These are phyloP conservation scores for Picea abies DNA, from an alignment of 83 land plant species.

Conservation along the genomic window DNA sequence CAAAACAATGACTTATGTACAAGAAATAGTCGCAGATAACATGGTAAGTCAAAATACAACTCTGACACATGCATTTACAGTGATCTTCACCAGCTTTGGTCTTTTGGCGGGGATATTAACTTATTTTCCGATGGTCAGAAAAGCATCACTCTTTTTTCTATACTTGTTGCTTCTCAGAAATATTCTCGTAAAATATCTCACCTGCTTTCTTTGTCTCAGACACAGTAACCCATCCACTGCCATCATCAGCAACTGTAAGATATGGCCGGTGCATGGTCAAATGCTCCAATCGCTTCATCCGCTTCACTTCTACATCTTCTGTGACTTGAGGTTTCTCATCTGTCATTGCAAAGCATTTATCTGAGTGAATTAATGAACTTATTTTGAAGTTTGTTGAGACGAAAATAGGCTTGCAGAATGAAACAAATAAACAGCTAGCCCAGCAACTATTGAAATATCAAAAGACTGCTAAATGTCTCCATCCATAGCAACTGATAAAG, in stretches of 20 bases:
- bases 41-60: too few species aligned
- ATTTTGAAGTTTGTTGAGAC: too few species aligned
- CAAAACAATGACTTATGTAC: background rate
- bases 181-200: background rate
- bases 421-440: too few species aligned
- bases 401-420: too few species aligned
- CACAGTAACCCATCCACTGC: constrained; percentile 79
- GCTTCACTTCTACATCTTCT: constrained; percentile 75
- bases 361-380: too few species aligned
- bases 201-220: constrained; percentile 19
- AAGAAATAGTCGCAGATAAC: background rate
- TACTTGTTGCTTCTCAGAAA: too few species aligned
- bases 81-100: background rate
- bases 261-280: constrained; percentile 48
- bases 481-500: too few species aligned
- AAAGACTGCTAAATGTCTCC: too few species aligned
- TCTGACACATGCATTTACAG: background rate
- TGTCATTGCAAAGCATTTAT: background rate
- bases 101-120: too few species aligned
- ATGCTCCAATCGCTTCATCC: constrained; percentile 66
- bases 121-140: background rate
- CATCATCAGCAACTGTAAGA: constrained; percentile 59
- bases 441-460: too few species aligned
- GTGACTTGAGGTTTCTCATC: constrained; percentile 60
- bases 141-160: background rate